Evolutionary conservation across 176 grass and related monocot species (phyloP), one percentile per base, ranked within the genome.

Genomic region (Secale cereale): DNA sequence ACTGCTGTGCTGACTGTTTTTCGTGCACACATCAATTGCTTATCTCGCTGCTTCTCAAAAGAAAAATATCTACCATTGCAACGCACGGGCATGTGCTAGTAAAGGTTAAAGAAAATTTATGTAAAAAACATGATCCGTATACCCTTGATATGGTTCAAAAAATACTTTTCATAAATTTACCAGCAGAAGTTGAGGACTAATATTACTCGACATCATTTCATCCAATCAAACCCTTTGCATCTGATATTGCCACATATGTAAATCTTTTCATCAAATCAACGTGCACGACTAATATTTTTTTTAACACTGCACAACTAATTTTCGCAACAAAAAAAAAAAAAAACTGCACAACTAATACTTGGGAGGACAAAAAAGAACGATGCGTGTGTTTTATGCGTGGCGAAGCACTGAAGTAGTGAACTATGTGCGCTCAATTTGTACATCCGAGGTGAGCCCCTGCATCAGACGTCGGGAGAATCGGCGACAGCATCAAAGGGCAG

Each of bases 371-470:
- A 7, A 74, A 74, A 50, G 8, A 75, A 75, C 41, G 6, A 4
- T 9, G 16, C 20, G 1, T 17, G 71, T 19, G 14, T 75, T 43
- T 75, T 20, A 77, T 52, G 59, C n/a, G 5, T 14, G 62, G 32
- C 10, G 59, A 37, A 60, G 19, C n/a, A 56, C 17, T 25, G 25
- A 20, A 57, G 25, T 22, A 74, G 3, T 48, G 25, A 48, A 48
- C 20, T 59, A 35, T 52, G 45, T 81, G 77, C 69, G n/a, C 82
- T 77, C 48, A 23, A 14, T 50, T 80, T 90, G 60, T 80, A 80
- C 80, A 87, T 61, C 61, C 45, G 17, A 75, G 67, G 27, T 6
- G 66, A 84, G 32, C 9, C 67, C 23, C 19, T 71, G 19, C 73
- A 28, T 14, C 56, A 56, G 57, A 81, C 6, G 27, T 52, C 2